Conservation (phyloP, 23 red algal species). For the Cyanidium caldarium region DNA sequence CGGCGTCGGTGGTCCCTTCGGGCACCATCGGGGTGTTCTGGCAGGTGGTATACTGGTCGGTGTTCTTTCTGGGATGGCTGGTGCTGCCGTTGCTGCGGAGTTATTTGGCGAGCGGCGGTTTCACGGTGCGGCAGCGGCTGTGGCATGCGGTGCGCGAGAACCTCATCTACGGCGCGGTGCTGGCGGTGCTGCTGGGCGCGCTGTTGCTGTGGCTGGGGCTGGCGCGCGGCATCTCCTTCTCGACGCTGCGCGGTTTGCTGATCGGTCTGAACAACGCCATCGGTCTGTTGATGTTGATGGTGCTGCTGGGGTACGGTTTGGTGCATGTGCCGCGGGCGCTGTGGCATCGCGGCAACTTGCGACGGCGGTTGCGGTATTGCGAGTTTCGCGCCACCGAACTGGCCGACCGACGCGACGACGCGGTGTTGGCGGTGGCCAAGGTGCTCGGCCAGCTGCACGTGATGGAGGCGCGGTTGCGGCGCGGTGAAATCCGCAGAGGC, state of each 20-base stretch:
- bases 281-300: slow-evolving; percentile 11
- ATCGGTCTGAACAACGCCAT: slow-evolving; percentile 22
- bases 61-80: slow-evolving; percentile 2
- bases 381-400: slow-evolving; percentile 6
- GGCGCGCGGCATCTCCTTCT: not conserved
- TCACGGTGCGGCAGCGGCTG: slow-evolving; percentile 2
- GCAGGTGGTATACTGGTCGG: slow-evolving; percentile 10
- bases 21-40: not conserved
- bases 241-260: not conserved
- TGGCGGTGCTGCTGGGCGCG: slow-evolving; percentile 6
- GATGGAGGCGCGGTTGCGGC: too few relatives aligned
- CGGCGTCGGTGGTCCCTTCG: not conserved
- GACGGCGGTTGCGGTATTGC: slow-evolving; percentile 3
- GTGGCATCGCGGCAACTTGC: slow-evolving; percentile 5
- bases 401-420: slow-evolving; percentile 2
- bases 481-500: too few relatives aligned
- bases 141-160: not conserved
- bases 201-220: not conserved
- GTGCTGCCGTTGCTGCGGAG: slow-evolving; percentile 5
- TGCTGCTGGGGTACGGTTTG: slow-evolving; percentile 6
- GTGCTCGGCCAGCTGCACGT: too few relatives aligned
- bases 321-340: slow-evolving; percentile 10
- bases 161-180: not conserved
- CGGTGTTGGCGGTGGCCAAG: not conserved
- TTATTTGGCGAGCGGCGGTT: not conserved